Base-by-base conservation (phyloP, 1,284 basidiomycete genomes). In the Phlebopus sp. region DNA sequence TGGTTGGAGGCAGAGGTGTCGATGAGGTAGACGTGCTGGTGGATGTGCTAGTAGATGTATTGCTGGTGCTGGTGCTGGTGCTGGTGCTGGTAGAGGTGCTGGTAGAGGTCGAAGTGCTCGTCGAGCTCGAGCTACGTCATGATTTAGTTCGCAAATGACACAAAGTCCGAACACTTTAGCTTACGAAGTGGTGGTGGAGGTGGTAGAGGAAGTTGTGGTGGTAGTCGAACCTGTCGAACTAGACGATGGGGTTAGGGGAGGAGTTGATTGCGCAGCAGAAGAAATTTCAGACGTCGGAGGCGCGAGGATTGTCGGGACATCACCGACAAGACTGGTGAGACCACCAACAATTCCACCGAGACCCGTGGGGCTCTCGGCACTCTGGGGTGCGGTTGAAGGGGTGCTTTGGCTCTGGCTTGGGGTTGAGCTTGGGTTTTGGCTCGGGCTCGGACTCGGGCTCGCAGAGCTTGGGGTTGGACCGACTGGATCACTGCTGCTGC, bases 201-300 rank as follows among this genome's bases (percentile, higher is more conserved):
- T 43, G 15, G 47, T 23, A 37, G 55, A 49, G 21, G 49, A 42
- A 19, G 42, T 14, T 10, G 51, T 23, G 47, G 50, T 30, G 31
- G 51, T 46, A 31, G 61, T 58, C 59, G 63, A 62, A 29, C 62
- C 57, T 42, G 64, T 50, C 55, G 60, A 56, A 47, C 63, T 57
- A 63, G 54, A 62, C 19, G 55, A 43, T 41, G 2, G 29, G 8
- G 60, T 66, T 31, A 59, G 43, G 31, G 54, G 30, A 8, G 45
- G 37, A 19, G 36, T 60, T 32, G 52, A 23, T 37, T 50, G 18
- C 38, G 49, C 11, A 35, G 42, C 40, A 49, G 57, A 38, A 19
- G 57, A 55, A 53, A 55, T 38, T 40, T 37, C 52, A 30, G 56
- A 57, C 45, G 27, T 29, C 27, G 65, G 51, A 40, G 57, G 32